These are phyloP conservation scores for Saccharata proteae DNA, from an alignment of 2,329 filamentous ascomycete species.

Conservation along the genomic window DNA sequence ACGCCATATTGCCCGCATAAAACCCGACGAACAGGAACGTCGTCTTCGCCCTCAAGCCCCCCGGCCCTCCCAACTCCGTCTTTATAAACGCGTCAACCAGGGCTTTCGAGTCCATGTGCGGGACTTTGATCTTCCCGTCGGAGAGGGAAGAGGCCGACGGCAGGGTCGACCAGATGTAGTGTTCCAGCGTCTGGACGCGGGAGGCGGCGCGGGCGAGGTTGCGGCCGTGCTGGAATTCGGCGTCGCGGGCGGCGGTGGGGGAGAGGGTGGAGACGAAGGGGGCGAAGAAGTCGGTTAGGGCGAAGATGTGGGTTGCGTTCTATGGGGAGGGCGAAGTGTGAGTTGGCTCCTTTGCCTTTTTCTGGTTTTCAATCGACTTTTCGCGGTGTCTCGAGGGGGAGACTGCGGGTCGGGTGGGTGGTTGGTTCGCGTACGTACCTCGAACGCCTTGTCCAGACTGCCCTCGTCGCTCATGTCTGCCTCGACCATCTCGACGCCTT, in stretches of 20 bases:
- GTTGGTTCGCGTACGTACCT: background rate
- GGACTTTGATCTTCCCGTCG: slow-evolving; percentile 21
- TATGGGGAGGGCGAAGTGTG: slow-evolving; percentile 1
- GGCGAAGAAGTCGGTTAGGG: slow-evolving; percentile 13
- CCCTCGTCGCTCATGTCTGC: slow-evolving; percentile 11
- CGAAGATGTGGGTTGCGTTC: slow-evolving; percentile 12
- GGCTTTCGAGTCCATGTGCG: slow-evolving; percentile 34
- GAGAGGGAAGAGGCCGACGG: slow-evolving; percentile 23
- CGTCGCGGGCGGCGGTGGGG: slow-evolving; percentile 21
- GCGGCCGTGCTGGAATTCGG: slow-evolving; percentile 29
- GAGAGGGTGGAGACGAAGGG: slow-evolving; percentile 16
- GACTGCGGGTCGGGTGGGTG: background rate
- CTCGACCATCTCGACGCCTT: slow-evolving; percentile 12
- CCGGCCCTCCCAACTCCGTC: slow-evolving; percentile 17
- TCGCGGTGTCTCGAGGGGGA: too few species aligned
- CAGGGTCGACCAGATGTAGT: slow-evolving; percentile 36
- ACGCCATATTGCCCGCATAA: slow-evolving; percentile 20
- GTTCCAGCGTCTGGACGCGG: slow-evolving; percentile 24
- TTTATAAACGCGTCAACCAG: slow-evolving; percentile 30
- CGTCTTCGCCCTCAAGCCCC: slow-evolving; percentile 15
- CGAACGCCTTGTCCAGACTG: slow-evolving; percentile 11
- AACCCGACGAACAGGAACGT: slow-evolving; percentile 20
- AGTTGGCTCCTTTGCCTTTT: slow-evolving; percentile 1
- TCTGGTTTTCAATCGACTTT: too few species aligned
- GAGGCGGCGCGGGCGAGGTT: slow-evolving; percentile 33